phyloP scores from a whole-genome alignment of 495 filamentous ascomycete genomes.

The Neurospora sp. region DNA sequence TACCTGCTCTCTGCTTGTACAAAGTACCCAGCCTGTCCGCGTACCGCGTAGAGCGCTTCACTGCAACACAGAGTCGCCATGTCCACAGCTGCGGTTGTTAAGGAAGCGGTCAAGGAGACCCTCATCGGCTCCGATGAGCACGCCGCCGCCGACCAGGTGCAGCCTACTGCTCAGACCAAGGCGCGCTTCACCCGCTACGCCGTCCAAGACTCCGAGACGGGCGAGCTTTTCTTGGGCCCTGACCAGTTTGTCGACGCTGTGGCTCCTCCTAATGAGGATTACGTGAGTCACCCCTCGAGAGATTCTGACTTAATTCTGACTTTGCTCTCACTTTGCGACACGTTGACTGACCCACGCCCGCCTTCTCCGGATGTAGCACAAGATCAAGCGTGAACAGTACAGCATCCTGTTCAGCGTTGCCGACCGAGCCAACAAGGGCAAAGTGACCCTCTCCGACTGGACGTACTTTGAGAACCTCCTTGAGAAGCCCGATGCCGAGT shows the following conservation, averaged over 20 bases:
- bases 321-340: constrained; percentile 12
- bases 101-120: constrained; percentile 66
- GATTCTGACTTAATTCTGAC: not conserved
- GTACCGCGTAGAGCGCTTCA: not conserved
- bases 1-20: not conserved
- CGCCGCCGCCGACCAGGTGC: constrained; percentile 21
- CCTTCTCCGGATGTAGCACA: constrained; percentile 53
- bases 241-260: constrained; percentile 85
- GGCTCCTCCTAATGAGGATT: constrained; percentile 80
- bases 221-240: constrained; percentile 68
- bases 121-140: constrained; percentile 55
- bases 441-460: constrained; percentile 76
- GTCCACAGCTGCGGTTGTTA: constrained; percentile 40
- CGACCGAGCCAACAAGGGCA: constrained; percentile 62
- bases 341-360: constrained; percentile 10
- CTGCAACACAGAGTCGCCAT: constrained; percentile 15
- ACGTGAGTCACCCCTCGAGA: constrained; percentile 49
- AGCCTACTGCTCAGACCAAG: constrained; percentile 59
- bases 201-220: constrained; percentile 59
- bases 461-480: constrained; percentile 86
- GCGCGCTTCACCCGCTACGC: constrained; percentile 70
- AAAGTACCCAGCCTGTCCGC: not conserved
- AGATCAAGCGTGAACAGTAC: constrained; percentile 93
- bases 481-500: constrained; percentile 90
- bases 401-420: constrained; percentile 84